Conservation (phyloP, 805 yeast genomes). For the Suhomyces prunicola region DNA sequence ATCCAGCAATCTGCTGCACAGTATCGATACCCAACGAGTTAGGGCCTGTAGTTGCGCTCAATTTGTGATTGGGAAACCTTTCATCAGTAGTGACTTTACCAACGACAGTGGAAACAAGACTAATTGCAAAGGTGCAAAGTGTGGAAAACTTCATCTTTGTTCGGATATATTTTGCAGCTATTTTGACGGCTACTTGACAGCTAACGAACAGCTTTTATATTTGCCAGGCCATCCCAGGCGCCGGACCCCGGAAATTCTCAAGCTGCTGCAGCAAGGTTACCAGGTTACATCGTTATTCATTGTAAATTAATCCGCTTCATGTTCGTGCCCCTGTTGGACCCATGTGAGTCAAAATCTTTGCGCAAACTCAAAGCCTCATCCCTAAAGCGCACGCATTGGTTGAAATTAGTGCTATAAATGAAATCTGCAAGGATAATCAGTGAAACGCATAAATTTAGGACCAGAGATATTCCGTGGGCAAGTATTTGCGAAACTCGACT, state of each 20-base stretch:
- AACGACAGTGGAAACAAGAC: neutral
- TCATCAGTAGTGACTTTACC: neutral
- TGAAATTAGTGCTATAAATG: neutral
- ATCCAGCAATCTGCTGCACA: slow-evolving; percentile 37
- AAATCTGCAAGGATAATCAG: neutral
- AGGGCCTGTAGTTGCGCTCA: neutral
- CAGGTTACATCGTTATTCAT: too few relatives aligned
- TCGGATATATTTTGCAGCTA: neutral
- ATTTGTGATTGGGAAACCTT: neutral
- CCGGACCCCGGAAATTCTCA: neutral
- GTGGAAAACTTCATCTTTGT: neutral
- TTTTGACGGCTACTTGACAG: neutral
- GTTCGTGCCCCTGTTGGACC: neutral
- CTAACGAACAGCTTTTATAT: neutral
- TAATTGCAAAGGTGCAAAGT: neutral
- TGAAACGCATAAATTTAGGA: too few relatives aligned
- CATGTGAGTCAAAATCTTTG: neutral
- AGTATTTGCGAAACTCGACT: neutral
- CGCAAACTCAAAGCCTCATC: neutral
- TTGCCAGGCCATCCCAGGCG: neutral
- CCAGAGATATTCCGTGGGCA: neutral
- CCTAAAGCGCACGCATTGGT: neutral
- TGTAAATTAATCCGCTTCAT: neutral
- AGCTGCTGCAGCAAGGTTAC: neutral
- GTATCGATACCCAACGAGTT: slow-evolving; percentile 34